These are phyloP conservation scores for Chytriomyces hyalinus DNA, from an alignment of 192 early-diverging fungal species.

Conservation along the genomic window DNA sequence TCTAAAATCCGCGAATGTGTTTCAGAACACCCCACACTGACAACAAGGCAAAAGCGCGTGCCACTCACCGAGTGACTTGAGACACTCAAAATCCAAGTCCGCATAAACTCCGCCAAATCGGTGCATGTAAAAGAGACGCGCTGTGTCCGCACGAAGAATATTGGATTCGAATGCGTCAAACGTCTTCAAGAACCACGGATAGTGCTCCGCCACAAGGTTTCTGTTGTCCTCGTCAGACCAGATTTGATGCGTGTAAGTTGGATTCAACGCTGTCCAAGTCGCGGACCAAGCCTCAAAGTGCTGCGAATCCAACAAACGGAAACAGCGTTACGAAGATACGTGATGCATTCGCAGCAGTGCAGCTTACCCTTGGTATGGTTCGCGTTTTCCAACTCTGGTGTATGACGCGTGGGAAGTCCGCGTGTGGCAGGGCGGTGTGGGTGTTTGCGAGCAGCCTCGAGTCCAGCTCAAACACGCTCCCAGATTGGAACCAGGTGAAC, in stretches of 20 bases:
- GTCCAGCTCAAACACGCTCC: no score
- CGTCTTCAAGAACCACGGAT: constrained; percentile 45
- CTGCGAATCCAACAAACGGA: no score
- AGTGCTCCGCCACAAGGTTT: constrained; percentile 31
- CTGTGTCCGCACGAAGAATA: constrained; percentile 48
- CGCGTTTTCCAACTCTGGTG: no score
- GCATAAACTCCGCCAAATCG: constrained; percentile 48
- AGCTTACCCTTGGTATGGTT: no score
- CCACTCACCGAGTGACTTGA: constrained; percentile 34
- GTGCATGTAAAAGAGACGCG: constrained; percentile 45
- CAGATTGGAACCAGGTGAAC: no score
- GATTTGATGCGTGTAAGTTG: constrained; percentile 33
- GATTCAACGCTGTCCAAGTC: constrained; percentile 38
- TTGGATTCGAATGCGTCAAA: constrained; percentile 34
- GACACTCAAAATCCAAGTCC: constrained; percentile 44
- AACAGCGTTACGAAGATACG: no score
- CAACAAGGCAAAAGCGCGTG: neutral
- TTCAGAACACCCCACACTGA: neutral
- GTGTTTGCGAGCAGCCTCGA: no score
- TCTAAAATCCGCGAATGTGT: neutral
- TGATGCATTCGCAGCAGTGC: no score
- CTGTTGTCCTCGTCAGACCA: constrained; percentile 47
- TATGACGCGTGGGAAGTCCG: no score
- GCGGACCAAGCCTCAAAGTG: neutral
- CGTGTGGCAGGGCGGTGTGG: no score